These are phyloP conservation scores for Fomitopsis pinicola DNA, from an alignment of 1,284 basidiomycete genomes.

Conservation along the genomic window DNA sequence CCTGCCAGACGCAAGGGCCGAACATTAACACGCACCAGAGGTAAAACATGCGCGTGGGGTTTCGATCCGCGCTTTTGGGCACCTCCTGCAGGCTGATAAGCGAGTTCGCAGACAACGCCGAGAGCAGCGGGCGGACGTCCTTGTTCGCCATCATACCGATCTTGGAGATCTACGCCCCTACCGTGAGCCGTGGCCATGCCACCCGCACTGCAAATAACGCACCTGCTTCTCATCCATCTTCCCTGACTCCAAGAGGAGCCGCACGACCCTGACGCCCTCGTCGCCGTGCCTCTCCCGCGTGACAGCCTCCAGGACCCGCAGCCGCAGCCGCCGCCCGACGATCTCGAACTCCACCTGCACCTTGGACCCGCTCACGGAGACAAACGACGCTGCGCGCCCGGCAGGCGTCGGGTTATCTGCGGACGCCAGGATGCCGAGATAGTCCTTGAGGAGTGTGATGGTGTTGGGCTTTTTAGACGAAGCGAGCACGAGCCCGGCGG, in stretches of 20 bases:
- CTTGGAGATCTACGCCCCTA: constrained; percentile 75
- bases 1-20: neutral
- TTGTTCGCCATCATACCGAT: constrained; percentile 89
- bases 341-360: constrained; percentile 81
- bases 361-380: constrained; percentile 67
- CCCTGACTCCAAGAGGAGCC: constrained; percentile 82
- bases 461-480: constrained; percentile 55
- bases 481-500: constrained; percentile 48
- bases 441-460: constrained; percentile 66
- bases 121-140: constrained; percentile 80
- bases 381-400: constrained; percentile 62
- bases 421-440: constrained; percentile 68
- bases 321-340: constrained; percentile 68
- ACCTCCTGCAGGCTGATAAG: constrained; percentile 90
- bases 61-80: constrained; percentile 82
- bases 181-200: neutral
- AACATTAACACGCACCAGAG: constrained; percentile 57
- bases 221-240: constrained; percentile 97
- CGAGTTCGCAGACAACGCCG: constrained; percentile 74
- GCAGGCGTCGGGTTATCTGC: constrained; percentile 77
- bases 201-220: constrained; percentile 18
- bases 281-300: constrained; percentile 85
- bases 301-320: constrained; percentile 74
- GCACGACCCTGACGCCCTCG: constrained; percentile 80
- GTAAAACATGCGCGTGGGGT: constrained; percentile 82